Base-by-base conservation (phyloP, 345 rosid species). In the Heritiera fomes region DNA sequence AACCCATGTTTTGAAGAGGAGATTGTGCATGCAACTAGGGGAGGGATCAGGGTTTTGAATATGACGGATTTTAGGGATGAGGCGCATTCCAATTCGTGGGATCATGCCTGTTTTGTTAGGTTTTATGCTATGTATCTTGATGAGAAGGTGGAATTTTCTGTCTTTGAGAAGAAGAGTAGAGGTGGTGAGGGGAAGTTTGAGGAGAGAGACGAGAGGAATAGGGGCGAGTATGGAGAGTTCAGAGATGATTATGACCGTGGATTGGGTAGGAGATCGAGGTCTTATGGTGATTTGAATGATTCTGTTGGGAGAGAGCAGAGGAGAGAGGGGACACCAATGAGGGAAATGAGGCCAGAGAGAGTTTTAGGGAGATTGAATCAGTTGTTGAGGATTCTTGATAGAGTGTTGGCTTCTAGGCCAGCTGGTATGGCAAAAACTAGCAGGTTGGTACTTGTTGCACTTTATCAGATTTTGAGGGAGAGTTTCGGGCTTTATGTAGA, bases 31-130 rank as follows among this genome's bases (percentile, higher is more conserved):
- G 87, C 96, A 0, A 88, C 98, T 0, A 88, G 91, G 86, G 84
- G 89, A 70, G 98, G 98, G 38, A 82, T 90, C 66, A 81, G 98
- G 87, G 72, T 93, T 74, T 83, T 95, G 79, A 95, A 95, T 77
- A 83, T 95, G 94, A 83, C 95, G 1, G 97, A 89, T 84, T 95
- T 95, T 56, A 84, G 93, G 14, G 98, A 95, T 13, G 98, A 92
- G 85, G 97, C 97, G 0, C 99, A 96, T 85, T 96, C 99, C 14
- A 92, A 87, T 75, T 92, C 98, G 0, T 96, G 98, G 99, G 98
- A 96, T 83, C 93, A 94, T 47, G 87, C 94, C 0, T 94, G 89
- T 6, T 96, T 96, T 52, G 95, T 96, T 41, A 87, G 93, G 79
- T 84, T 91, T 75, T 92, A 91, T 58, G 95, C 98, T 15, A 70